A percentile compares a stretch with the other conserved stretches of the same genome.
Conservation (phyloP, 805 yeast genomes). For the Saccharomycopsis sp. region DNA sequence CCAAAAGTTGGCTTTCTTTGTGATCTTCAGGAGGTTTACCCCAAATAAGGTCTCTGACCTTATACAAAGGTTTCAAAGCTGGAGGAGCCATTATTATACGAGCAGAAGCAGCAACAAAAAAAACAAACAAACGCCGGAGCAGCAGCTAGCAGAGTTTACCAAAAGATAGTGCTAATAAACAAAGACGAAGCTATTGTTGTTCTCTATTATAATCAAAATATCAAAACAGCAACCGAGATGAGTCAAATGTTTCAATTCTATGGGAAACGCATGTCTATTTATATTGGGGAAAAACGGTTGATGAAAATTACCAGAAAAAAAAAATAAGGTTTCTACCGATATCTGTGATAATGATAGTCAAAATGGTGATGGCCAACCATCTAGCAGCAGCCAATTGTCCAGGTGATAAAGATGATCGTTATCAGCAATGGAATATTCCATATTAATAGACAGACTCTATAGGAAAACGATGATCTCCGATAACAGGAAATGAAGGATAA, state of each 20-base stretch:
- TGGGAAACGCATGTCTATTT: background rate
- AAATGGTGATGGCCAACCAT: background rate
- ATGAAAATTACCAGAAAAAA: background rate
- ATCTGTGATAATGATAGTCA: too few species aligned
- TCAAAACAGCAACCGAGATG: background rate
- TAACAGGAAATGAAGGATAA: background rate
- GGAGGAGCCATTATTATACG: background rate
- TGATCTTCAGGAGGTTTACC: slow-evolving; percentile 31
- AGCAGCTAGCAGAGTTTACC: background rate
- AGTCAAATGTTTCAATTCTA: background rate
- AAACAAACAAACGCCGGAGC: background rate
- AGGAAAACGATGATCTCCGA: background rate
- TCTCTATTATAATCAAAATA: too few species aligned
- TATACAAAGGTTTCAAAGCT: slow-evolving; percentile 6
- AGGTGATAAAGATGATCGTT: background rate
- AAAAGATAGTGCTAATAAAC: background rate
- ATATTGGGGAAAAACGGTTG: background rate
- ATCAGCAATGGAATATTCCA: background rate
- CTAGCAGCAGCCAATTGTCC: background rate
- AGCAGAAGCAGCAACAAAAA: background rate
- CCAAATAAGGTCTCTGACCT: slow-evolving; percentile 26
- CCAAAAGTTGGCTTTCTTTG: slow-evolving; percentile 29
- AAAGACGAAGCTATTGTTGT: background rate
- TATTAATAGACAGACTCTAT: background rate
- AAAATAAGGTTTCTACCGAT: background rate